phyloP scores from a whole-genome alignment of 306 rosid genomes.

The Cotoneaster glaucophyllus region DNA sequence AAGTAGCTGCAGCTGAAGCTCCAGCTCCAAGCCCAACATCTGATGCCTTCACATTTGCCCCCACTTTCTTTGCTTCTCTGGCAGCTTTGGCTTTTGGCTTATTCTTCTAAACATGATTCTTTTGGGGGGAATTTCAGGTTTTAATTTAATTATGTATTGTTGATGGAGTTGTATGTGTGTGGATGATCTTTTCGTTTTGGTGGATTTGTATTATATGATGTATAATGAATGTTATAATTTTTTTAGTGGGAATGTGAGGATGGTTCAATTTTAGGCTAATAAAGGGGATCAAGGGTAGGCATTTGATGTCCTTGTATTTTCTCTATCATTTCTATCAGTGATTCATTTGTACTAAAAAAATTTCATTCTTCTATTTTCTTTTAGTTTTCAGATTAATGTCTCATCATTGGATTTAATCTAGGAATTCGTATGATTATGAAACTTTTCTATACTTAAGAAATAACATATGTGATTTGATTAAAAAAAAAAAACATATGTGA shows the following conservation, averaged over 20 bases:
- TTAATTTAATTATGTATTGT: slow-evolving; percentile 12
- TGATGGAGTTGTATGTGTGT: slow-evolving; percentile 15
- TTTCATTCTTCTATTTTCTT: neutral
- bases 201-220: slow-evolving; percentile 12
- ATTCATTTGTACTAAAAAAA: neutral
- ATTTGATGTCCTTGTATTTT: neutral
- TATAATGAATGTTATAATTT: neutral
- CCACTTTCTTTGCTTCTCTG: slow-evolving; percentile 34
- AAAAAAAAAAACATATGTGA: no score
- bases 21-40: slow-evolving; percentile 48
- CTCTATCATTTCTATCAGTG: slow-evolving; percentile 1
- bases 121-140: neutral
- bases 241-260: neutral
- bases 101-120: slow-evolving; percentile 14
- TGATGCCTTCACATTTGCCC: slow-evolving; percentile 30
- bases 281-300: neutral
- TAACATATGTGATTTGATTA: no score
- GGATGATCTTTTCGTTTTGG: slow-evolving; percentile 10
- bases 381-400: neutral
- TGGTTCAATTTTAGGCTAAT: slow-evolving; percentile 2
- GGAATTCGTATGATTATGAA: neutral
- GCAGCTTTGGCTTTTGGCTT: slow-evolving; percentile 33
- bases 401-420: neutral
- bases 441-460: neutral
- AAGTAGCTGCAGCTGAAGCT: slow-evolving; percentile 27